Evolutionary conservation across 2,329 filamentous ascomycete genomes (phyloP).

Genomic region (Ophiostoma angusticollis): DNA sequence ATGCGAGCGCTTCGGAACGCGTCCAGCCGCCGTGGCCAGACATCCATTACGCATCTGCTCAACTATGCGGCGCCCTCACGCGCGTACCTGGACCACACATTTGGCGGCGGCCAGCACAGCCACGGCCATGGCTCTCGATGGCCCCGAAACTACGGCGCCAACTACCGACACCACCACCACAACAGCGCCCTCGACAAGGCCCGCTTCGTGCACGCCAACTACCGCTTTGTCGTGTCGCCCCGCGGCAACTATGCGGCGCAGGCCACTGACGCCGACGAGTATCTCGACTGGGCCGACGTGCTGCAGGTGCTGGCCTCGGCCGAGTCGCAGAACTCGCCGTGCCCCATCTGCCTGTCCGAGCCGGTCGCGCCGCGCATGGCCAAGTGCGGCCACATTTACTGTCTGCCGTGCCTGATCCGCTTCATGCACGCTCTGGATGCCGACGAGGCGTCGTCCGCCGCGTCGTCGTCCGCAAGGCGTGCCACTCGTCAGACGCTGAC

Average conservation of each 20-base stretch:
- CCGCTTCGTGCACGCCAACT: slow-evolving; percentile 85
- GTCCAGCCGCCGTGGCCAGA: slow-evolving; percentile 74
- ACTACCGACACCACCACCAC: slow-evolving; percentile 71
- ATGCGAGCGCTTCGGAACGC: slow-evolving; percentile 46
- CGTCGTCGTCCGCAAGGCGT: too few relatives aligned
- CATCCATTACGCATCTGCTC: slow-evolving; percentile 92
- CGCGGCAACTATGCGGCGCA: slow-evolving; percentile 67
- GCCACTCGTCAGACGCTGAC: too few relatives aligned
- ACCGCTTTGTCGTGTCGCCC: slow-evolving; percentile 88
- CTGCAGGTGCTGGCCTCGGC: slow-evolving; percentile 84
- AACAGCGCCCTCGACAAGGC: slow-evolving; percentile 65
- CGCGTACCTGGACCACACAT: slow-evolving; percentile 44
- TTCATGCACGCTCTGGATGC: slow-evolving; percentile 80
- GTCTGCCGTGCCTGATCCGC: slow-evolving; percentile 79
- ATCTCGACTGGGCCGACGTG: slow-evolving; percentile 82
- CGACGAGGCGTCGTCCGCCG: slow-evolving; percentile 45
- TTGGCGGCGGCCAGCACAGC: slow-evolving; percentile 1
- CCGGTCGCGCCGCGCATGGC: slow-evolving; percentile 95
- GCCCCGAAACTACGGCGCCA: slow-evolving; percentile 28
- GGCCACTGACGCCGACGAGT: slow-evolving; percentile 73
- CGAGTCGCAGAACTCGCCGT: slow-evolving; percentile 76
- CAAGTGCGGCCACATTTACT: slow-evolving; percentile 94
- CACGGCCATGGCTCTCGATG: slow-evolving; percentile 16
- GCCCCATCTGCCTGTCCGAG: slow-evolving; percentile 86
- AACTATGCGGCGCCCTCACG: slow-evolving; percentile 75